Conservation (phyloP, 129 eudicot species). For the Apium graveolens region DNA sequence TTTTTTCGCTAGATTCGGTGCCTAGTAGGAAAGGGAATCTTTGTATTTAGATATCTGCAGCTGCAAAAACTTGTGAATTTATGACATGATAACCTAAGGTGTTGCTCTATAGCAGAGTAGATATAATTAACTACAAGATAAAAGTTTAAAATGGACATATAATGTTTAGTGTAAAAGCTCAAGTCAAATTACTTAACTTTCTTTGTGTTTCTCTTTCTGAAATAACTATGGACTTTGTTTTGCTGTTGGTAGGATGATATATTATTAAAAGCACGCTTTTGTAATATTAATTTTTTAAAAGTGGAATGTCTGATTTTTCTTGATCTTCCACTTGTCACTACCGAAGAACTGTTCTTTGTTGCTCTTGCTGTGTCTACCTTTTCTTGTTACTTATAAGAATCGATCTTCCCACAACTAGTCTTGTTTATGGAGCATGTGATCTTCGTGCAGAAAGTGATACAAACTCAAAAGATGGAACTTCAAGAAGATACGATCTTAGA, state of each 20-base stretch:
- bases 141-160: background rate
- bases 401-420: background rate
- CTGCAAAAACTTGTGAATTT: background rate
- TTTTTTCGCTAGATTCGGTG: background rate
- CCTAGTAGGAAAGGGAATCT: background rate
- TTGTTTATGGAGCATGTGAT: background rate
- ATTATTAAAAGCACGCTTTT: background rate
- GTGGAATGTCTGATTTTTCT: background rate
- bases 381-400: background rate
- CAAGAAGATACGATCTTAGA: slow-evolving; percentile 1
- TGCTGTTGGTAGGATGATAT: background rate
- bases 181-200: background rate
- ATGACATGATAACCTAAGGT: background rate
- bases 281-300: no score
- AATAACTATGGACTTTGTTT: background rate
- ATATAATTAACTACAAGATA: background rate
- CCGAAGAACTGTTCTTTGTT: background rate
- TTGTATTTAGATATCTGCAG: background rate
- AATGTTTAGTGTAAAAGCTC: background rate
- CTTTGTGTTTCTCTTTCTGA: background rate
- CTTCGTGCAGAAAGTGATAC: slow-evolving; percentile 16
- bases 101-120: background rate
- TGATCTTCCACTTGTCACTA: background rate
- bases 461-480: slow-evolving; percentile 6
- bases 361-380: background rate